Evolutionary conservation across 345 rosid species (phyloP), one percentile per base, ranked within the genome.

Genomic region (Pistacia atlantica): DNA sequence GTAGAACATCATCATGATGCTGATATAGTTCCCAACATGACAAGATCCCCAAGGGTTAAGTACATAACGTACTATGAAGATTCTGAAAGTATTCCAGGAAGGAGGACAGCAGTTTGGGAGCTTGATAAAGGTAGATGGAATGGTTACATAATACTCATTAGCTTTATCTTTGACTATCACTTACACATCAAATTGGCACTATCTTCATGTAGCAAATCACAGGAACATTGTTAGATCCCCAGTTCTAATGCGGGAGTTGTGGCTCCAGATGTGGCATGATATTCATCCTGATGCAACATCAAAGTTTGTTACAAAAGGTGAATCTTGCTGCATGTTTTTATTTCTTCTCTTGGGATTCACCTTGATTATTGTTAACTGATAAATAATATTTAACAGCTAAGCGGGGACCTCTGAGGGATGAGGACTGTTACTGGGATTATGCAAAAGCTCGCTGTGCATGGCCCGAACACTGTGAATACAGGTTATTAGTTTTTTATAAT

Each of bases 261-360:
- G 99, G 99, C 99, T 96, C 81, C 95, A 96, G 79, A 91, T 96
- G 92, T 96, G 98, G 98, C 99, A 96, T 75, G 97, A 96, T 80
- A 88, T 91, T 76, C 91, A 86, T 78, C 91, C 92, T 35, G 86
- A 83, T 80, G 81, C 88, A 38, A 84, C 83, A 75, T 83, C 92
- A 65, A 86, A 89, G 48, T 96, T 90, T 73, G 98, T 93, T 57
- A 93, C 95, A 17, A 96, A 96, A 91, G 99, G 99, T 96, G 74
- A 63, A 76, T 74, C 28, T 46, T 59, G 45, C 71, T 61, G 42
- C 54, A 46, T 59, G 18, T 31, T 55, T 46, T 57, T 31, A 5
- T 60, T 16, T 45, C 16, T 57, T 58, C 71, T 57, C 46, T 13
- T 16, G n/a, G 38, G 38, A 67, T 14, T 59, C 58, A 46, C 38